These are phyloP conservation scores for Chlorella sorokiniana DNA, from an alignment of 139 green algal genomes.

Conservation along the genomic window DNA sequence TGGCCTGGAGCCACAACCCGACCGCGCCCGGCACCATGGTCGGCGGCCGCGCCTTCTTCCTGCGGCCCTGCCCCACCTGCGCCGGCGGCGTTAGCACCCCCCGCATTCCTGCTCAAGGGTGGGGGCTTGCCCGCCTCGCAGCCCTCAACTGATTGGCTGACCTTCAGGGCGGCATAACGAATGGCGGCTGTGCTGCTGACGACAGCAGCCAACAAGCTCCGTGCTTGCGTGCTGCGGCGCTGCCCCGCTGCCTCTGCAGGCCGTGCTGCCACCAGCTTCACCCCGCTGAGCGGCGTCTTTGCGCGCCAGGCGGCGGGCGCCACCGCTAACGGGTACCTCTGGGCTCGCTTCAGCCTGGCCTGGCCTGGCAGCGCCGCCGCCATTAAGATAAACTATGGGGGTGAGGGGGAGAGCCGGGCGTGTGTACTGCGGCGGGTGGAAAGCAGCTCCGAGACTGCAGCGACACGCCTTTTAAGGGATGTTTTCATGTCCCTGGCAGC, in stretches of 20 bases:
- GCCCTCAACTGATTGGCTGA: not conserved
- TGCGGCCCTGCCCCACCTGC: conserved; percentile 7
- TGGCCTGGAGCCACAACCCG: not conserved
- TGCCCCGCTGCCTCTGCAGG: not conserved
- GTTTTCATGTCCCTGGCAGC: too few relatives aligned
- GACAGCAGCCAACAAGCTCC: too few relatives aligned
- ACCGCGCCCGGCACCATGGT: not conserved
- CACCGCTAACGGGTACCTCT: not conserved
- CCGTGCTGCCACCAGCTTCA: not conserved
- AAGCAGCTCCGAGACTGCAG: too few relatives aligned
- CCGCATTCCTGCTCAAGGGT: not conserved
- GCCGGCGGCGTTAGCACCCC: not conserved
- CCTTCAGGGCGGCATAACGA: too few relatives aligned
- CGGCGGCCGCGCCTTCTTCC: not conserved
- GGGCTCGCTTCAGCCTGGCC: not conserved
- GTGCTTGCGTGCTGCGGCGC: not conserved
- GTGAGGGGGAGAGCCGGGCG: not conserved
- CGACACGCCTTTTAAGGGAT: too few relatives aligned
- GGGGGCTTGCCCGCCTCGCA: not conserved
- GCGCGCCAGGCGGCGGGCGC: not conserved
- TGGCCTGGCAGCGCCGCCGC: not conserved
- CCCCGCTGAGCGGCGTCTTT: too few relatives aligned
- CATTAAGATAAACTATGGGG: conserved; percentile 5
- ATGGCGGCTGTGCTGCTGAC: not conserved
- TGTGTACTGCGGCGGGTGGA: not conserved